These are phyloP conservation scores for Lipomyces anomalus DNA, from an alignment of 805 yeast genomes.

Conservation along the genomic window DNA sequence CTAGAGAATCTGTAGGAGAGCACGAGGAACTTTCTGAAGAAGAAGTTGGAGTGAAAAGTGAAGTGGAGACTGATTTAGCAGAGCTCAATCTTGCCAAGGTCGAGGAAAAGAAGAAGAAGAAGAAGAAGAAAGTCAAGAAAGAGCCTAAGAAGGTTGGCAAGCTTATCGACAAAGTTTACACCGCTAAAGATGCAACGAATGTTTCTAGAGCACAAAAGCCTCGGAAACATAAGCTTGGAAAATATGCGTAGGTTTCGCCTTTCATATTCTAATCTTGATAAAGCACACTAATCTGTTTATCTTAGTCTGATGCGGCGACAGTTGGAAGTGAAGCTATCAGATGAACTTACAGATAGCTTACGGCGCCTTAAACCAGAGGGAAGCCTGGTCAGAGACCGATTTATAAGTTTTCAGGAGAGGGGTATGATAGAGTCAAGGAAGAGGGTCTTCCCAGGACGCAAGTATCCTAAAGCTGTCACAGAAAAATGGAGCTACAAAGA, in stretches of 20 bases:
- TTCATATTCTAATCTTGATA: not conserved
- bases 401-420: slow-evolving; percentile 71
- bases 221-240: slow-evolving; percentile 26
- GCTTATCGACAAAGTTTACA: not conserved
- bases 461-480: slow-evolving; percentile 66
- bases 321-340: slow-evolving; percentile 74
- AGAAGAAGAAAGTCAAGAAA: slow-evolving; percentile 49
- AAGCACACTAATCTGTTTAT: not conserved
- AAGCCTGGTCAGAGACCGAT: slow-evolving; percentile 70
- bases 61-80: slow-evolving; percentile 41
- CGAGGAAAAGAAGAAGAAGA: slow-evolving; percentile 61
- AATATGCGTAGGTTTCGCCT: slow-evolving; percentile 24
- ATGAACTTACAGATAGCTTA: slow-evolving; percentile 80
- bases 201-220: not conserved
- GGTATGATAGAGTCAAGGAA: slow-evolving; percentile 85
- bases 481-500: slow-evolving; percentile 95
- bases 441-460: slow-evolving; percentile 58
- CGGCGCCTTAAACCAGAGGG: slow-evolving; percentile 89
- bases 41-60: slow-evolving; percentile 36
- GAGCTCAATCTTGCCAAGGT: slow-evolving; percentile 65
- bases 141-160: slow-evolving; percentile 54
- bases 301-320: slow-evolving; percentile 42
- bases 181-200: not conserved
- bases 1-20: slow-evolving; percentile 42
- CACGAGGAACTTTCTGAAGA: slow-evolving; percentile 36